Evolutionary conservation across 345 rosid genomes (phyloP).

Genomic region (Camelina hispida): DNA sequence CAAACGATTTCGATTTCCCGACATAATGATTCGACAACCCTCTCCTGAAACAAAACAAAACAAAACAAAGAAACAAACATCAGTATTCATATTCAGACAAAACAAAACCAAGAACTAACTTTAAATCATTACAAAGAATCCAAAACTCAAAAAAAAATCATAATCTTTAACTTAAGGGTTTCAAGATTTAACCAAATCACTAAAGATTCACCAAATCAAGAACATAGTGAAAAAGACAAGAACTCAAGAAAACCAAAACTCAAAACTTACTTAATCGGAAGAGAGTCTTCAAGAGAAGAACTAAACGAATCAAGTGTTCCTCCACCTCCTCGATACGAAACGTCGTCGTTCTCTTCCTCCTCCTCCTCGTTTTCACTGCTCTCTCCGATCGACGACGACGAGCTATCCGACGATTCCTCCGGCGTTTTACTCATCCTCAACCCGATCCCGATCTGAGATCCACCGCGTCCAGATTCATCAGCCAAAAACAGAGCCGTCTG

Average conservation of each 20-base stretch:
- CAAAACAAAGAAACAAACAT: background rate
- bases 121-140: background rate
- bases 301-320: conserved; percentile 45
- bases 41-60: conserved; percentile 52
- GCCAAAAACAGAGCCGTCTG: conserved; percentile 42
- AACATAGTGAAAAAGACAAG: too few species aligned
- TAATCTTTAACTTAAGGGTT: background rate
- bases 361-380: conserved; percentile 53
- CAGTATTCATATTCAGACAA: conserved; percentile 26
- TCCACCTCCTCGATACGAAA: conserved; percentile 35
- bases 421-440: conserved; percentile 20
- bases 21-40: conserved; percentile 79
- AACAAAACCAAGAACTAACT: background rate
- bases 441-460: conserved; percentile 34
- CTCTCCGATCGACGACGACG: conserved; percentile 75
- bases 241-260: background rate
- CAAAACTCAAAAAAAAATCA: background rate
- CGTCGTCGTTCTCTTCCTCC: conserved; percentile 38
- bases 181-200: conserved; percentile 10
- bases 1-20: conserved; percentile 91
- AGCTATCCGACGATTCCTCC: conserved; percentile 53
- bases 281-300: conserved; percentile 66
- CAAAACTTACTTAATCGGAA: conserved; percentile 63
- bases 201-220: background rate
- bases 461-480: conserved; percentile 38